phyloP scores from a whole-genome alignment of 2,329 filamentous ascomycete genomes.

The Alternaria novae-zelandiae region DNA sequence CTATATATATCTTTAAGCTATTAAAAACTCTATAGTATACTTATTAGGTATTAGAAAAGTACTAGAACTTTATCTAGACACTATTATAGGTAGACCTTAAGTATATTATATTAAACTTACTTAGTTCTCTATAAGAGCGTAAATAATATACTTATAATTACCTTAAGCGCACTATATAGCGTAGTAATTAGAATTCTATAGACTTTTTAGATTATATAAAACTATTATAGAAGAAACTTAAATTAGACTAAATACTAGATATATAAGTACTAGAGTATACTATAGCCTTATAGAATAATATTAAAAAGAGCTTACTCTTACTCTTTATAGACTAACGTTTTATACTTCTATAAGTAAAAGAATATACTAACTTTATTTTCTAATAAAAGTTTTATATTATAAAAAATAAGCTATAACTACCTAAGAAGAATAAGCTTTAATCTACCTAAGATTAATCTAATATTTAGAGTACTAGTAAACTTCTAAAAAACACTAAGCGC shows the following conservation, averaged over 20 bases:
- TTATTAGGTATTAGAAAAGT: neutral
- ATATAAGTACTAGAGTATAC: neutral
- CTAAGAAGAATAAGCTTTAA: neutral
- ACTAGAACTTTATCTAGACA: neutral
- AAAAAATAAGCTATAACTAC: neutral
- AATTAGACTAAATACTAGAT: neutral
- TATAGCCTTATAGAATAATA: neutral
- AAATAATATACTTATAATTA: neutral
- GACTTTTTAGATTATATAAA: neutral
- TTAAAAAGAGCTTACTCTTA: neutral
- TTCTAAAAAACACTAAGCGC: neutral
- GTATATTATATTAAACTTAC: neutral
- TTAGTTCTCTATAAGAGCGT: neutral
- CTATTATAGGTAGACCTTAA: neutral
- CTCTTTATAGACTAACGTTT: neutral
- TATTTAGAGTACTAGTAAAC: neutral
- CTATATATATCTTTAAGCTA: neutral
- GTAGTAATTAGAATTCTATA: neutral
- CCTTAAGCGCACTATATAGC: neutral
- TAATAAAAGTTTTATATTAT: neutral
- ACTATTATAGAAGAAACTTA: neutral
- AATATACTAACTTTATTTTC: neutral
- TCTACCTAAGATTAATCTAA: neutral
- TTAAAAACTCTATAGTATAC: neutral
- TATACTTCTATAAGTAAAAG: neutral